Evolutionary conservation across 371 early-diverging fungal species (phyloP).

Genomic region (Mucor mucedo): DNA sequence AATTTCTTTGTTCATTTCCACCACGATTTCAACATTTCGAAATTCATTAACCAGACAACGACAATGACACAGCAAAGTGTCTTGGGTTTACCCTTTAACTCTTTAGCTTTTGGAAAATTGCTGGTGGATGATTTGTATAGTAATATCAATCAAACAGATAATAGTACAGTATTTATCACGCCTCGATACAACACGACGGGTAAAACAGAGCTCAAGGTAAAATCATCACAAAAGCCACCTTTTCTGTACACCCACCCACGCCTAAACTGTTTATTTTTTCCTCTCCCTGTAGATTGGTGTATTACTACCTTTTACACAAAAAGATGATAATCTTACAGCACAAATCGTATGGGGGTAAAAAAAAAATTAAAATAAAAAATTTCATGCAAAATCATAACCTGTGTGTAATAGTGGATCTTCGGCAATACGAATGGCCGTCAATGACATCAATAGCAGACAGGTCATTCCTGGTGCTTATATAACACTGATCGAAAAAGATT

Average conservation of each 20-base stretch:
- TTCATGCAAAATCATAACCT: conserved; percentile 4
- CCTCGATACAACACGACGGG: conserved; percentile 46
- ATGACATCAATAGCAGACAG: conserved; percentile 59
- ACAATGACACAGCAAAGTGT: conserved; percentile 25
- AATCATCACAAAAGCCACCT: background rate
- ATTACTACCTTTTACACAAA: conserved; percentile 52
- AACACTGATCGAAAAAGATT: conserved; percentile 64
- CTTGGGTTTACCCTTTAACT: conserved; percentile 11
- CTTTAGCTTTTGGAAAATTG: conserved; percentile 40
- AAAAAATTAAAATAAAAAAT: too few relatives aligned
- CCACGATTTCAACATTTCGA: conserved; percentile 2
- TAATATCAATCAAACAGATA: conserved; percentile 45
- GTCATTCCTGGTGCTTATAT: conserved; percentile 64
- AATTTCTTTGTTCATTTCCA: conserved; percentile 1
- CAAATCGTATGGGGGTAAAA: conserved; percentile 58
- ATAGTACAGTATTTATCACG: conserved; percentile 43
- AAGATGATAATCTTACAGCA: conserved; percentile 45
- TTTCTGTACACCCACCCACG: background rate
- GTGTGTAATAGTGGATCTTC: conserved; percentile 56
- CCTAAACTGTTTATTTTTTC: background rate
- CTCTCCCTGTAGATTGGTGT: conserved; percentile 42
- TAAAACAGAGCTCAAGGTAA: conserved; percentile 45
- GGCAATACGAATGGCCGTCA: conserved; percentile 63
- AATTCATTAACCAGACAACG: background rate
- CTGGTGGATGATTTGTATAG: conserved; percentile 38